Conservation (phyloP, 2,329 filamentous ascomycete species). For the Phaeosphaeriaceae sp. region DNA sequence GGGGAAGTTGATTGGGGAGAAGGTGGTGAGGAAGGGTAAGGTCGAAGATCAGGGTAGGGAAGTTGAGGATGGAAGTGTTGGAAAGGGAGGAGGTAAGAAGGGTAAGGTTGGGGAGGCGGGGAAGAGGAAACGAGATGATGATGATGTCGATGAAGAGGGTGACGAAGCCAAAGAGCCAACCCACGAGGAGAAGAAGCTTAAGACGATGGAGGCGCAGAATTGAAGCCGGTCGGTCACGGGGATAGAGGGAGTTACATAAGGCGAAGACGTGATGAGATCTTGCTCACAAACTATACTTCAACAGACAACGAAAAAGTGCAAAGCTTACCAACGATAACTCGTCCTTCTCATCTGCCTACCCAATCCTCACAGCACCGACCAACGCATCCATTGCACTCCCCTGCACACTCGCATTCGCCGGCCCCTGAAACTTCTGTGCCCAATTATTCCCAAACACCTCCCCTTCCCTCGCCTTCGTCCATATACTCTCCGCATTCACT, state of each 20-base stretch:
- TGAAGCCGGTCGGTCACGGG: too few relatives aligned
- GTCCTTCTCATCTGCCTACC: not conserved
- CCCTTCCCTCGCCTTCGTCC: conserved; percentile 63
- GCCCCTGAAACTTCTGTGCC: conserved; percentile 63
- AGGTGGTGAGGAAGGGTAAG: not conserved
- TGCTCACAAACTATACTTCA: too few relatives aligned
- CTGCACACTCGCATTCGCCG: conserved; percentile 66
- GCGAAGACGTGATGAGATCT: too few relatives aligned
- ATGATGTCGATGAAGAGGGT: not conserved
- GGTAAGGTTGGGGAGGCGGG: not conserved
- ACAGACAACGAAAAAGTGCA: too few relatives aligned
- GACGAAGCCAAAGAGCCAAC: not conserved
- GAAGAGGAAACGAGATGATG: not conserved
- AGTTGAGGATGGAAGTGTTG: not conserved
- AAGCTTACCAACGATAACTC: not conserved
- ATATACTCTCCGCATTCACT: conserved; percentile 70
- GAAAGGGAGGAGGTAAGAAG: not conserved
- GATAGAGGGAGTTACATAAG: too few relatives aligned
- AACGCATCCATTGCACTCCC: conserved; percentile 71
- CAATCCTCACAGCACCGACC: conserved; percentile 54
- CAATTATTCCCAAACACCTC: conserved; percentile 69
- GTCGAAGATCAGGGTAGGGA: not conserved
- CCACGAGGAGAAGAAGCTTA: too few relatives aligned
- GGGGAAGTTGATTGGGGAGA: not conserved
- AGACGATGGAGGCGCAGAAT: too few relatives aligned